Base-by-base conservation (phyloP, 2,329 filamentous ascomycete species). In the Aspergillus bombycis region DNA sequence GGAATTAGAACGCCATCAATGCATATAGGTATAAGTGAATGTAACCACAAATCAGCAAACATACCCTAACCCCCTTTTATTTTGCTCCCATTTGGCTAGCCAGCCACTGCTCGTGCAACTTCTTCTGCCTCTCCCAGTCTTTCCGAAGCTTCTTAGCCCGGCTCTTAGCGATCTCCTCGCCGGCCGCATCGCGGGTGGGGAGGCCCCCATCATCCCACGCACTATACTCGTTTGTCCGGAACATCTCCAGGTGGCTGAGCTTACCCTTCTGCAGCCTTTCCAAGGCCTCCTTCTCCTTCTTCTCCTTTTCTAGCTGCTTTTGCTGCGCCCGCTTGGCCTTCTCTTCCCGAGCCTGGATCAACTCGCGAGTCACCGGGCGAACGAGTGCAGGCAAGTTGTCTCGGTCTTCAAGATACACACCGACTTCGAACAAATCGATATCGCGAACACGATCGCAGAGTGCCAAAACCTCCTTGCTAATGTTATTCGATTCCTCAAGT, bases 401-500 rank as follows among this genome's bases (percentile, higher is more conserved):
- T 57, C 92, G 87, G 72, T 97, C 94, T 74, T 97, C 94, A 1
- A 97, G 88, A 73, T 96, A 96, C 62, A 97, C 90, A 43, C 90
- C 92, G 0, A 96, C 81, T 62, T 94, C 89, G 71, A 91, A 94
- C 12, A 97, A 86, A 62, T 94, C 88, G 11, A 88, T 84, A 75
- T 97, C 92, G 58, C 94, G 91, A 50, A 97, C 87, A 21, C 86
- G 84, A 74, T 96, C 94, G 68, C 91, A 95, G 54, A 96, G 85
- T 0, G 83, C 78, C 1, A 97, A 86, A 43, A 95, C 88, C 4
- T 90, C 86, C 74, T 93, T 92, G 64, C 90, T 88, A 1, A 87
- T 82, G 1, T 82, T 78, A 67, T 88, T 86, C 41, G 76, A 70
- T 62, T 77, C 71, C 64, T 75, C 68, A 36, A 80, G 65, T 12